phyloP scores from a whole-genome alignment of 2,329 filamentous ascomycete genomes.

The Chalaropsis thielavioides region DNA sequence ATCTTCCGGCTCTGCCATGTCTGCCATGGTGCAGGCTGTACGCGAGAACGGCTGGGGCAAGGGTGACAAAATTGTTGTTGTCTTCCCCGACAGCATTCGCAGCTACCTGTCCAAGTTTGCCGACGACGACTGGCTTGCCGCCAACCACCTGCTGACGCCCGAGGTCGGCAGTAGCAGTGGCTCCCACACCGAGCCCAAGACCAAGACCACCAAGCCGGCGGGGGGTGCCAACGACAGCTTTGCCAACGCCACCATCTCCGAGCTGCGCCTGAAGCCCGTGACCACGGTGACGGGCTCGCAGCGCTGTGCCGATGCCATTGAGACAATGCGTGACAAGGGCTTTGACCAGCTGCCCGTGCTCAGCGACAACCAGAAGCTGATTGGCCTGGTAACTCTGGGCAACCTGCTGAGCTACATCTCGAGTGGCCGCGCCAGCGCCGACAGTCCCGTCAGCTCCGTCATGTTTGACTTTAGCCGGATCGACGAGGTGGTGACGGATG shows the following conservation, averaged over 20 bases:
- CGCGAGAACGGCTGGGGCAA: constrained; percentile 64
- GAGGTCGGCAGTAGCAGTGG: constrained; percentile 23
- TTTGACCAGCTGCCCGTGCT: constrained; percentile 96
- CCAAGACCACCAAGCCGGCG: not conserved
- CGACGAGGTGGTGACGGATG: constrained; percentile 81
- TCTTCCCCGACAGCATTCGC: constrained; percentile 89
- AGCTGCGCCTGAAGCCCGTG: constrained; percentile 82
- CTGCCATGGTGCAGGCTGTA: constrained; percentile 61
- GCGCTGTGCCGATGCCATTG: constrained; percentile 73
- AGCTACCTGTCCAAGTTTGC: constrained; percentile 98
- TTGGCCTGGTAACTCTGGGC: constrained; percentile 85
- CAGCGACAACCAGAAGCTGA: constrained; percentile 50
- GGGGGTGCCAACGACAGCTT: constrained; percentile 42
- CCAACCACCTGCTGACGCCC: constrained; percentile 66
- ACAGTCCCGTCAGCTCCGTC: constrained; percentile 64
- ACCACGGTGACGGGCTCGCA: constrained; percentile 63
- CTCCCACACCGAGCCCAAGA: constrained; percentile 25
- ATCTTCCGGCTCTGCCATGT: constrained; percentile 83
- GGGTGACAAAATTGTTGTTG: constrained; percentile 76
- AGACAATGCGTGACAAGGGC: constrained; percentile 95
- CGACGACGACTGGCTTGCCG: constrained; percentile 96
- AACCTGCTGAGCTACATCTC: constrained; percentile 88
- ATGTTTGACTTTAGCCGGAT: constrained; percentile 95
- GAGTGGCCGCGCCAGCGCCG: constrained; percentile 59
- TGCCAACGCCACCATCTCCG: constrained; percentile 60